These are phyloP conservation scores for Candida tammaniensis DNA, from an alignment of 805 yeast genomes.

Conservation along the genomic window DNA sequence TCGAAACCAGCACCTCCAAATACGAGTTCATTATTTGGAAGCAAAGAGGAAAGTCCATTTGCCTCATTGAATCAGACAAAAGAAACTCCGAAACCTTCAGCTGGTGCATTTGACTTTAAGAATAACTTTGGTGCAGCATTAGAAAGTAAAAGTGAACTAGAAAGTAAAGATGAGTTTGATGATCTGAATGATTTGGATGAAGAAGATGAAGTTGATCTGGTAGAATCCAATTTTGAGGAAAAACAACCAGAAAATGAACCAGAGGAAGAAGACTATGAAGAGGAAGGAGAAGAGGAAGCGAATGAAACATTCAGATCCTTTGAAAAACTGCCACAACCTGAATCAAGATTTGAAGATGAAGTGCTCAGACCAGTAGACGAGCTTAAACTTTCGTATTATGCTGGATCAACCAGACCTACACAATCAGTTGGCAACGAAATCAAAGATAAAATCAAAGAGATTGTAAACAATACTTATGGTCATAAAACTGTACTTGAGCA, in stretches of 20 bases:
- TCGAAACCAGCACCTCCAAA: not conserved
- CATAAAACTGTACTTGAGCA: slow-evolving; percentile 19
- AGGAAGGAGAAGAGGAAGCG: slow-evolving; percentile 2
- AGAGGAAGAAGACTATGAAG: slow-evolving; percentile 2
- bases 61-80: no score
- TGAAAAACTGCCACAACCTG: no score
- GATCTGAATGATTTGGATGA: slow-evolving; percentile 5
- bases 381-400: slow-evolving; percentile 1
- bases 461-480: slow-evolving; percentile 25
- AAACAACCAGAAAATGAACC: slow-evolving; percentile 1
- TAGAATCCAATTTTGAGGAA: not conserved
- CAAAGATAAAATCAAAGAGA: slow-evolving; percentile 16
- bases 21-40: slow-evolving; percentile 1
- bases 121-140: not conserved
- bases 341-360: slow-evolving; percentile 5
- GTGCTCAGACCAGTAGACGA: slow-evolving; percentile 1
- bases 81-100: no score
- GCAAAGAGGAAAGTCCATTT: not conserved
- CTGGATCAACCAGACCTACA: slow-evolving; percentile 4
- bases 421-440: slow-evolving; percentile 6
- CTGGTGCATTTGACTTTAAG: no score
- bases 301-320: not conserved
- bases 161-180: slow-evolving; percentile 1
- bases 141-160: not conserved
- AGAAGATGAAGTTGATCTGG: slow-evolving; percentile 8